phyloP scores from a whole-genome alignment of 2,329 filamentous ascomycete species.

The Emergomyces africanus region DNA sequence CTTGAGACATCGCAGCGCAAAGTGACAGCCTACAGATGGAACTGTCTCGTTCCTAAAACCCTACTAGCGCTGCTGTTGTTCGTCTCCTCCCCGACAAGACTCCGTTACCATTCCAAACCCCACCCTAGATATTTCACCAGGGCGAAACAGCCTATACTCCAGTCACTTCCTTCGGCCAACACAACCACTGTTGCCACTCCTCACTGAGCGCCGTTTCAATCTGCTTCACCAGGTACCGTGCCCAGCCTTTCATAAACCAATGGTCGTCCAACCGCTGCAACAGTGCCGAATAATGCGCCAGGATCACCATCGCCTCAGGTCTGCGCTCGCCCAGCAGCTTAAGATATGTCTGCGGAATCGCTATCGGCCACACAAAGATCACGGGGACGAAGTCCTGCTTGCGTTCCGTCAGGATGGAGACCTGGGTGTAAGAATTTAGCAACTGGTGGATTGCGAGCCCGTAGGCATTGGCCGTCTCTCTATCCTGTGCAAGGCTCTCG shows the following conservation, averaged over 20 bases:
- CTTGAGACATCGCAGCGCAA: not conserved
- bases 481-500: conserved; percentile 10
- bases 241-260: conserved; percentile 20
- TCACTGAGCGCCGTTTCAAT: conserved; percentile 16
- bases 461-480: conserved; percentile 16
- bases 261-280: conserved; percentile 16
- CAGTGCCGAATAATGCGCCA: conserved; percentile 19
- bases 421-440: conserved; percentile 19
- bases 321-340: conserved; percentile 17
- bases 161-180: conserved; percentile 15
- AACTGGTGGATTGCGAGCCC: conserved; percentile 19
- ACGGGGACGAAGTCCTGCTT: conserved; percentile 17
- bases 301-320: conserved; percentile 19
- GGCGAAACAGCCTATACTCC: not conserved
- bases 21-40: not conserved
- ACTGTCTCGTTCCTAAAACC: not conserved
- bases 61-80: not conserved
- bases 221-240: conserved; percentile 16
- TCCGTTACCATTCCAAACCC: not conserved
- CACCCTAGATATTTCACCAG: not conserved
- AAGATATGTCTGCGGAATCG: conserved; percentile 17
- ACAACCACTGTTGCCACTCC: conserved; percentile 16
- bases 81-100: not conserved
- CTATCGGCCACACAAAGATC: conserved; percentile 20
- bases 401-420: conserved; percentile 14